phyloP scores from a whole-genome alignment of 2,329 filamentous ascomycete species.

The Aspergillus tamarii region DNA sequence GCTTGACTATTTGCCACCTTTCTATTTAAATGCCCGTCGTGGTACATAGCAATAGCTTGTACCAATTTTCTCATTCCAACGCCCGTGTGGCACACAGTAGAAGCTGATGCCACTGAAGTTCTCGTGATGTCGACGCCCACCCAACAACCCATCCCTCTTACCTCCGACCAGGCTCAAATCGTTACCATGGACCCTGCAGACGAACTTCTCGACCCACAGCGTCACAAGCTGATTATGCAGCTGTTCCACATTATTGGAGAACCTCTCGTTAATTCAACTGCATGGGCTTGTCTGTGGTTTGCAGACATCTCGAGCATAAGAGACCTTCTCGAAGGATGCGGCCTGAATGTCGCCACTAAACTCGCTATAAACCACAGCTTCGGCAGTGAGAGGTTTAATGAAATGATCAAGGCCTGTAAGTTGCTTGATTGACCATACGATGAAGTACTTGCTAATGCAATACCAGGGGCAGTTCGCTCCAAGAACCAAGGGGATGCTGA shows the following conservation, averaged over 20 bases:
- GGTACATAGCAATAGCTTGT: too few relatives aligned
- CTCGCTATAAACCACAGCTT: too few relatives aligned
- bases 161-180: not conserved
- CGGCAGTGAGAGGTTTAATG: not conserved
- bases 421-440: not conserved
- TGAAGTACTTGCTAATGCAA: not conserved
- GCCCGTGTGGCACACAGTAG: too few relatives aligned
- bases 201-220: not conserved
- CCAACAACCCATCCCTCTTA: not conserved
- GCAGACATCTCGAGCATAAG: not conserved
- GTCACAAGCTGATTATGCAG: not conserved
- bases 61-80: too few relatives aligned
- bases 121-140: not conserved
- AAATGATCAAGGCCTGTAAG: not conserved
- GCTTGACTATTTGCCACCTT: too few relatives aligned
- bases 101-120: not conserved
- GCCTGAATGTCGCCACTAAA: too few relatives aligned
- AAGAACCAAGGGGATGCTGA: not conserved
- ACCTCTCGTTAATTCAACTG: accelerated
- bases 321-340: too few relatives aligned
- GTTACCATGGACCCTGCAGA: not conserved
- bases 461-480: not conserved
- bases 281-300: not conserved
- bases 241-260: not conserved
- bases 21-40: too few relatives aligned